Conservation (phyloP, 441 rosid genomes). For the Erodium texanum region DNA sequence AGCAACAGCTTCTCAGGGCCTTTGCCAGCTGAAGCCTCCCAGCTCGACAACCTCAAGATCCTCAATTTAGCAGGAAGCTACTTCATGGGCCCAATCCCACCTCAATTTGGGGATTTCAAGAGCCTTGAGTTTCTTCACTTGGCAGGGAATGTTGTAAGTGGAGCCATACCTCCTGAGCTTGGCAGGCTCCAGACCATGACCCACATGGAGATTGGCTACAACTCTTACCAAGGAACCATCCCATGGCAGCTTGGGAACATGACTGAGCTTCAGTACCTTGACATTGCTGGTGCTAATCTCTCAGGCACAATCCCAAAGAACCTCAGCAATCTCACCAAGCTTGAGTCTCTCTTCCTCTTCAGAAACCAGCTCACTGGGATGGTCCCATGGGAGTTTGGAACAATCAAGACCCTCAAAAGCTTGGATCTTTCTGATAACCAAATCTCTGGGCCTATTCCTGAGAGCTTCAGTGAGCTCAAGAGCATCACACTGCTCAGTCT, state of each 20-base stretch:
- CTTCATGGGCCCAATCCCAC: conserved; percentile 73
- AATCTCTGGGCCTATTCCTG: conserved; percentile 70
- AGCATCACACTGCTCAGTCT: conserved; percentile 63
- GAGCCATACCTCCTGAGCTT: conserved; percentile 54
- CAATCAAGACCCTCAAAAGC: conserved; percentile 41
- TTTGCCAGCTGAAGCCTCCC: conserved; percentile 47
- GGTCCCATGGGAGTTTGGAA: conserved; percentile 63
- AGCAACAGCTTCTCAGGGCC: conserved; percentile 90
- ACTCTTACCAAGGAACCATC: conserved; percentile 57
- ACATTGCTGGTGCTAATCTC: conserved; percentile 73
- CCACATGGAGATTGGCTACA: conserved; percentile 96
- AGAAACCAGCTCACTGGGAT: conserved; percentile 56
- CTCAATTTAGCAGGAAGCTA: conserved; percentile 89
- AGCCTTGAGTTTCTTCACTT: conserved; percentile 68
- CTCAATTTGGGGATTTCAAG: conserved; percentile 58
- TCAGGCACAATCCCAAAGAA: conserved; percentile 58
- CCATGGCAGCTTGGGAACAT: conserved; percentile 75
- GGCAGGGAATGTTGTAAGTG: conserved; percentile 63
- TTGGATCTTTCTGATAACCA: conserved; percentile 84
- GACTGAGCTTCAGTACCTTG: conserved; percentile 71
- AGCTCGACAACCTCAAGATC: conserved; percentile 45
- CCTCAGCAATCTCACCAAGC: conserved; percentile 70
- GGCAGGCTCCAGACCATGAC: conserved; percentile 55
- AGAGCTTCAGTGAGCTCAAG: conserved; percentile 61
- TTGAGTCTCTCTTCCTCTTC: conserved; percentile 71